Conservation (phyloP, 2,329 filamentous ascomycete genomes). For the Sporothrix pseudoabietina region DNA sequence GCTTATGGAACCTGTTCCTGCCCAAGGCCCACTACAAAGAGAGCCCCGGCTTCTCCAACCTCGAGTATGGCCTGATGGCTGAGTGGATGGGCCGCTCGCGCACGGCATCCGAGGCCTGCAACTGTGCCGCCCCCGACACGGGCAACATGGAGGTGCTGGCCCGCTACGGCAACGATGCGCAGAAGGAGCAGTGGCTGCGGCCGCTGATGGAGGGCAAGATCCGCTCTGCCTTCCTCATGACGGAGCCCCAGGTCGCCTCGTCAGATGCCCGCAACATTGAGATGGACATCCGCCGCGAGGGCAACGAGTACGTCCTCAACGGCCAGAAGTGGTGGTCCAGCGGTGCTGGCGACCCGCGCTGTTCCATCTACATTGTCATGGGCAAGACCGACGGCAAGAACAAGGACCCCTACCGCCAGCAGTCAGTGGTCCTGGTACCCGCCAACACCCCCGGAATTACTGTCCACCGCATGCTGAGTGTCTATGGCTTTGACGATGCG, state of each 20-base stretch:
- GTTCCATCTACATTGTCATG: slow-evolving; percentile 94
- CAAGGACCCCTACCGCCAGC: slow-evolving; percentile 79
- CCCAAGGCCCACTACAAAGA: slow-evolving; percentile 94
- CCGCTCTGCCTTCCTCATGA: slow-evolving; percentile 90
- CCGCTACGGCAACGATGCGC: slow-evolving; percentile 83
- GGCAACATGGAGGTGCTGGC: slow-evolving; percentile 95
- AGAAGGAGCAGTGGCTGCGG: slow-evolving; percentile 81
- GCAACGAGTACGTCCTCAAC: slow-evolving; percentile 87
- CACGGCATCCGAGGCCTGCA: slow-evolving; percentile 81
- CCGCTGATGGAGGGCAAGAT: slow-evolving; percentile 84
- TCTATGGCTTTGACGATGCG: slow-evolving; percentile 97
- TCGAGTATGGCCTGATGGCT: slow-evolving; percentile 98
- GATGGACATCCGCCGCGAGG: slow-evolving; percentile 78
- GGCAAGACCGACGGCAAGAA: slow-evolving; percentile 82
- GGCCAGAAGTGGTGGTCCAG: slow-evolving; percentile 99
- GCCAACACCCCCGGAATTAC: slow-evolving; percentile 79
- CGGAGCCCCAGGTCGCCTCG: slow-evolving; percentile 83
- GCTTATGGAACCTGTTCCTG: slow-evolving; percentile 98
- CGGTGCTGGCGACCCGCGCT: slow-evolving; percentile 88
- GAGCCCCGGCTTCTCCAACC: slow-evolving; percentile 89
- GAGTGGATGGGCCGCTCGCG: slow-evolving; percentile 89
- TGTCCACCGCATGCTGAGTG: slow-evolving; percentile 89
- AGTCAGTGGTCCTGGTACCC: slow-evolving; percentile 90
- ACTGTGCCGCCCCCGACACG: slow-evolving; percentile 88
- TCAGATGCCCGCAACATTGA: slow-evolving; percentile 93